Evolutionary conservation across 352 stramenopile genomes (phyloP).

Genomic region (Albugo candida): DNA sequence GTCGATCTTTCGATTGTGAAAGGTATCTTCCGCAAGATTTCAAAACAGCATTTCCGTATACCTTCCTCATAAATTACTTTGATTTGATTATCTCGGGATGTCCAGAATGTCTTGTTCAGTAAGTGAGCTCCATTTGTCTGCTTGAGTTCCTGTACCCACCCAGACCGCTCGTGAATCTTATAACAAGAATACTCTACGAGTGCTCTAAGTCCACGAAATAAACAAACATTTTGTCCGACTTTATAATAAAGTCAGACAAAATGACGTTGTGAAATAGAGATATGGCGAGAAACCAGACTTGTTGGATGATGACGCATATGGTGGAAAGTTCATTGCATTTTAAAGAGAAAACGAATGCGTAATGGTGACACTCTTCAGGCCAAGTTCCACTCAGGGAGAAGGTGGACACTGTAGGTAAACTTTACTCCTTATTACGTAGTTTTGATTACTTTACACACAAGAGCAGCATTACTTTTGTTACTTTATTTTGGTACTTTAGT

Average conservation of each 20-base stretch:
- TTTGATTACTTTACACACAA: no score
- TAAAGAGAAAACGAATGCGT: no score
- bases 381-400: no score
- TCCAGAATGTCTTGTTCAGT: constrained; percentile 8
- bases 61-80: constrained; percentile 9
- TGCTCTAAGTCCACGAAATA: constrained; percentile 2
- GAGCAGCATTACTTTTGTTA: no score
- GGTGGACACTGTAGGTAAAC: no score
- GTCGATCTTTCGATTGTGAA: constrained; percentile 6
- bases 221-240: constrained; percentile 1
- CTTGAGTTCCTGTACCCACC: neutral
- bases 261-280: neutral
- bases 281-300: no score
- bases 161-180: neutral
- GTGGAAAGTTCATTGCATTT: no score
- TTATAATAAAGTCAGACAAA: neutral
- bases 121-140: constrained; percentile 3
- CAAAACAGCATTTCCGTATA: constrained; percentile 3
- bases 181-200: neutral
- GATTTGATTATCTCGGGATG: constrained; percentile 6
- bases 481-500: no score
- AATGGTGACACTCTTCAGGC: no score
- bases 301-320: no score
- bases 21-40: constrained; percentile 1
- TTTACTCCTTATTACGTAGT: no score